Evolutionary conservation across 768 basidiomycete species (phyloP).

Genomic region (Trametes gibbosa): DNA sequence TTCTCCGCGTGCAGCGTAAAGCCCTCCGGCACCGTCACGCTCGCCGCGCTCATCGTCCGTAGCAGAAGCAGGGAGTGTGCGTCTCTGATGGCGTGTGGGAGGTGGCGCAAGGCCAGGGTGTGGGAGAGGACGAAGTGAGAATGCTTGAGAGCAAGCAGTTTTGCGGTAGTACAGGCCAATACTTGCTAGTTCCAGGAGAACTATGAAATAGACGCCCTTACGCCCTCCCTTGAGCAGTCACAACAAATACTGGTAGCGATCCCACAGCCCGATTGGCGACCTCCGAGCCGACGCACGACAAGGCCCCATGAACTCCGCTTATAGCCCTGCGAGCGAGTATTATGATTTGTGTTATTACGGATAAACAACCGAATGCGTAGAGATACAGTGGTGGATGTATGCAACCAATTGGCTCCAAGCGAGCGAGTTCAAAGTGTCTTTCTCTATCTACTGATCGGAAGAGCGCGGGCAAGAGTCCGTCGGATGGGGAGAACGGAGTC

Average conservation of each 20-base stretch:
- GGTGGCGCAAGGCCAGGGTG: conserved; percentile 2
- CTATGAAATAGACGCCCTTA: neutral
- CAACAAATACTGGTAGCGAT: neutral
- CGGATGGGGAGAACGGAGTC: neutral
- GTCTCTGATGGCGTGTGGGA: neutral
- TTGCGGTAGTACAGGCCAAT: conserved; percentile 5
- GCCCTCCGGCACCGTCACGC: conserved; percentile 61
- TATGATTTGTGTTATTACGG: neutral
- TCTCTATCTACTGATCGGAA: neutral
- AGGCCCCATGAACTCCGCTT: neutral
- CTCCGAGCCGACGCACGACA: neutral
- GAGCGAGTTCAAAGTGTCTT: neutral
- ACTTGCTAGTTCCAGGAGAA: too few relatives aligned
- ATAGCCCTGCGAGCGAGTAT: neutral
- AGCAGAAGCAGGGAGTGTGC: neutral
- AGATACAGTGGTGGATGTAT: conserved; percentile 11
- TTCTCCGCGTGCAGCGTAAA: conserved; percentile 81
- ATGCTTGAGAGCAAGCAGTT: conserved; percentile 7
- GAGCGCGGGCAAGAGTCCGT: neutral
- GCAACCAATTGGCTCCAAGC: neutral
- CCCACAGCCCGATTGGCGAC: neutral
- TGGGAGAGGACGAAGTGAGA: neutral
- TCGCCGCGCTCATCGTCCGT: conserved; percentile 17
- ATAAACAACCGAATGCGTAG: neutral
- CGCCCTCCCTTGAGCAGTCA: too few relatives aligned